Base-by-base conservation (phyloP, 768 basidiomycete genomes). In the Rossbeevera mucosa region DNA sequence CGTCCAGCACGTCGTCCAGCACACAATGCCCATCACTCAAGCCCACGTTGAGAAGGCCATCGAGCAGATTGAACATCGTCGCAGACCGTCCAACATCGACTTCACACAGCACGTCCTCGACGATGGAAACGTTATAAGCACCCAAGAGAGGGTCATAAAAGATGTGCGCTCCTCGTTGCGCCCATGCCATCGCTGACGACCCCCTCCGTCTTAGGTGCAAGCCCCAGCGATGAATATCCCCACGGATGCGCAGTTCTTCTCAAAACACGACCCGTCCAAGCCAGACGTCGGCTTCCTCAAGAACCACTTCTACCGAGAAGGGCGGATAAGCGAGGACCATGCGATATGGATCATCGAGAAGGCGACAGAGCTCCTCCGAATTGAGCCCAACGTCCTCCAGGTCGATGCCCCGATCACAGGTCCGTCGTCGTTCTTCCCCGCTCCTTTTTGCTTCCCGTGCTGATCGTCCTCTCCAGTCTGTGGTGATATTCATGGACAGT, bases 401-500 rank as follows among this genome's bases (percentile, higher is more conserved):
- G 94, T 99, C 49, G 96, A 98, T 72, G 94, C 94, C 21, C 96
- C 96, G 40, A 94, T 99, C 69, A 99, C 95, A 52, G 92, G 94
- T 94, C 56, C 2, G 64, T 56, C 47, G 16, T n/a, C 28, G 9
- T 12, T 9, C 11, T 4, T 9, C 7, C 3, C 4, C 4, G 2
- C 12, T 6, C 29, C n/a, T 43, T 4, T 48, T 43, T 21, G 24
- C 14, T 24, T 14, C 12, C 33, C 1, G 26, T 42, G 24, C 52
- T 59, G 25, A 61, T 53, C 20, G 30, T 18, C 31, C 18, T 52
- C 51, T 47, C n/a, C 62, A 93, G 92, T 94, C 31, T 98, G 95
- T 69, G 96, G 95, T 44, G 95, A 98, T 73, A 96, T 98, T 43
- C 95, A 98, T 63, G 95, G 95, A 1, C 95, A 99, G 91, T 99